These are phyloP conservation scores for Sporothrix globosa DNA, from an alignment of 2,329 filamentous ascomycete species.

Conservation along the genomic window DNA sequence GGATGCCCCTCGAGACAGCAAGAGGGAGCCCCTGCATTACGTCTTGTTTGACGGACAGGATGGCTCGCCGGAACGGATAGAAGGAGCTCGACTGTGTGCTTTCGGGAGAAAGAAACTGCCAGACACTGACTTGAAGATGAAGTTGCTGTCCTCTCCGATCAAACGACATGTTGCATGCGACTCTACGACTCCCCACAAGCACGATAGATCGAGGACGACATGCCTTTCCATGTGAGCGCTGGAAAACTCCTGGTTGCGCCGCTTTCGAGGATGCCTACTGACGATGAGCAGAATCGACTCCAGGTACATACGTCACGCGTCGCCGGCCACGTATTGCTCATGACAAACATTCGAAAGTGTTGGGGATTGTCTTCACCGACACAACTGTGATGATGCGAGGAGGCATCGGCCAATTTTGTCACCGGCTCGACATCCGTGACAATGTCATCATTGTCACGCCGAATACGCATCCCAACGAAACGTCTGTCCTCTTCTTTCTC, in stretches of 20 bases:
- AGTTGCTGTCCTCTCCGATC: background rate
- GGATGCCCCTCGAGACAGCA: background rate
- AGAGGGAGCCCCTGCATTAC: slow-evolving; percentile 9
- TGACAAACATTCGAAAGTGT: background rate
- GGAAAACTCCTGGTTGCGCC: background rate
- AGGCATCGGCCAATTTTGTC: background rate
- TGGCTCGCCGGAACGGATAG: background rate
- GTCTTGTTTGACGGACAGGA: background rate
- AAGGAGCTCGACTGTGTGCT: no score
- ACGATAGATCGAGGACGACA: background rate
- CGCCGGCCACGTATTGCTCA: background rate
- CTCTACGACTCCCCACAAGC: background rate
- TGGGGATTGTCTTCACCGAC: background rate
- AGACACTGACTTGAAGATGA: background rate
- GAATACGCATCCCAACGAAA: slow-evolving; percentile 28
- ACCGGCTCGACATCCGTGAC: background rate
- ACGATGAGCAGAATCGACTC: background rate
- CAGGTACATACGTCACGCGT: background rate
- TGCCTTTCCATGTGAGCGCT: background rate
- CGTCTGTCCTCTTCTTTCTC: background rate
- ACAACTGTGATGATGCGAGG: background rate
- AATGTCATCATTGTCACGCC: slow-evolving; percentile 23
- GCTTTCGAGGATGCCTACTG: background rate
- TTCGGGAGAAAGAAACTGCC: background rate
- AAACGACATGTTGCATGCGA: background rate